Base-by-base conservation (phyloP, 352 stramenopile genomes). In the Saprolegnia parasitica region DNA sequence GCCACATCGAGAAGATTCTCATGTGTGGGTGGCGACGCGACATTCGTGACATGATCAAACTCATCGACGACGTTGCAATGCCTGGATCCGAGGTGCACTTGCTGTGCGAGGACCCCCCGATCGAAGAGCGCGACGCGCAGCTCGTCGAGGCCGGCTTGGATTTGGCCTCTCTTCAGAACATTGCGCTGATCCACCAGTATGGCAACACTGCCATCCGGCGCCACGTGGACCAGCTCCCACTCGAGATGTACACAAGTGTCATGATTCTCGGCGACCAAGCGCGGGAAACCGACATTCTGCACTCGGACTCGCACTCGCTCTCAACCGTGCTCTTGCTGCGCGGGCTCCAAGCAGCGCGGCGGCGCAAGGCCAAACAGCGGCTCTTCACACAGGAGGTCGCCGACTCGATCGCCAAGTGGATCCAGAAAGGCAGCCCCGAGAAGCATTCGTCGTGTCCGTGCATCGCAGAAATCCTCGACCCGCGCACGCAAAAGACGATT, bases 1-100 rank as follows among this genome's bases (percentile, higher is more conserved):
- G 37, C 21, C 9, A 65, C n/a, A 68, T 74, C 15, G 89, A 96
- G 61, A 78, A 78, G 23, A 89, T 96, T 62, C 71, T 96, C 40
- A 91, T 96, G 78, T 95, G 86, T 49, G 89, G 89, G 3, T 96
- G 88, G 89, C 84, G 89, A 40, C 83, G 89, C 46, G 88, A 96
- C 72, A 89, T 96, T 60, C 84, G 87, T 21, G 89, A 96, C 65
- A 94, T 96, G 81, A 93, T 96, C 63, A 74, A 81, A 45, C 64
- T 94, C 24, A 81, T 96, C 3, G 88, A 96, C 71, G 79, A 83
- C 21, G 68, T 94, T 11, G 87, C 95, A 3, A 49, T 77, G 0
- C 75, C 72, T 3, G 78, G 73, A 23, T 92, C 79, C 0, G 87
- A 96, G 54, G 63, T 96, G 2, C 85, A 94, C 65, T 87, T 96